phyloP scores from a whole-genome alignment of 371 early-diverging fungal species.

The Mucor lusitanicus region DNA sequence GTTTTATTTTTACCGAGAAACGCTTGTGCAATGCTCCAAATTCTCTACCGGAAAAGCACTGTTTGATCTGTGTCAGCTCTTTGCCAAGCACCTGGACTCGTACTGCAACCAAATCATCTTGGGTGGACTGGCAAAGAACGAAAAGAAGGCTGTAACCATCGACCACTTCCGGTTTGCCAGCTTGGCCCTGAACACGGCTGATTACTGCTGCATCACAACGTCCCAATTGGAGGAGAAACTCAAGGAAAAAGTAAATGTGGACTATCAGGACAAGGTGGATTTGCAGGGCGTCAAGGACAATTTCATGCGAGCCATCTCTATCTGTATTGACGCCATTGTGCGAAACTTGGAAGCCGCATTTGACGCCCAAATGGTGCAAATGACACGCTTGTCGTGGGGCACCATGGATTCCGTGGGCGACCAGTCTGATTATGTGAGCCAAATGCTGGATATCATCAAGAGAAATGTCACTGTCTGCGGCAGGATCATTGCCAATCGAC shows the following conservation, averaged over 20 bases:
- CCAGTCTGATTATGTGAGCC: slow-evolving; percentile 85
- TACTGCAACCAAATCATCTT: slow-evolving; percentile 76
- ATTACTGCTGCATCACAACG: slow-evolving; percentile 89
- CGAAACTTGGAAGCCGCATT: slow-evolving; percentile 61
- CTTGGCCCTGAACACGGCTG: slow-evolving; percentile 87
- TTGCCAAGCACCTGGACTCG: slow-evolving; percentile 74
- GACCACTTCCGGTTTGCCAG: slow-evolving; percentile 72
- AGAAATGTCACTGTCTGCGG: slow-evolving; percentile 57
- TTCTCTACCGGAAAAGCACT: slow-evolving; percentile 86
- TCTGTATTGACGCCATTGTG: slow-evolving; percentile 68
- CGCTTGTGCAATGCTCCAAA: slow-evolving; percentile 80
- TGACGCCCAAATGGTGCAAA: slow-evolving; percentile 68
- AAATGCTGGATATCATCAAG: slow-evolving; percentile 58
- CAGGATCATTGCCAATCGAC: slow-evolving; percentile 63
- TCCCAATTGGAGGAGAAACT: slow-evolving; percentile 85
- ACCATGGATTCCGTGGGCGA: slow-evolving; percentile 87
- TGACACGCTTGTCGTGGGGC: slow-evolving; percentile 81
- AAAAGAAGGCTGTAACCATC: slow-evolving; percentile 56
- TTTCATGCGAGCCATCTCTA: slow-evolving; percentile 65
- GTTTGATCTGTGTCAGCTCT: slow-evolving; percentile 69
- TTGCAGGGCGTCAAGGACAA: slow-evolving; percentile 74
- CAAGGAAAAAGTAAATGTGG: slow-evolving; percentile 73
- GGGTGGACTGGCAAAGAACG: slow-evolving; percentile 73
- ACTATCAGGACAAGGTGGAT: slow-evolving; percentile 64
- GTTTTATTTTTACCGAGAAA: slow-evolving; percentile 86